Conservation (phyloP, 2,329 filamentous ascomycete species). For the Capronia americana region DNA sequence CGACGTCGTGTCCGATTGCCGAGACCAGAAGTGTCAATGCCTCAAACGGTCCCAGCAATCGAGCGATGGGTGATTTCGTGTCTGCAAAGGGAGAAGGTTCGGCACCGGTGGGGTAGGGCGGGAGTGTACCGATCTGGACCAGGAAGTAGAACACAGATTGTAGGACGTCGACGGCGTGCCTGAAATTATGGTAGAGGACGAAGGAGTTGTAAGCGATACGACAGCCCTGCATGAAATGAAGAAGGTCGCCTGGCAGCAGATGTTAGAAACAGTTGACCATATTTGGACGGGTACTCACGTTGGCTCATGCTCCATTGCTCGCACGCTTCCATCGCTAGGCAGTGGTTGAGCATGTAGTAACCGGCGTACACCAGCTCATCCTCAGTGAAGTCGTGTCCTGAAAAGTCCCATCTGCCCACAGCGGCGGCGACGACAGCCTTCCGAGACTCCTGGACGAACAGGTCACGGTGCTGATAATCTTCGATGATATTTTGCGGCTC, state of each 20-base stretch:
- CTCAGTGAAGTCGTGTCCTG: constrained; percentile 85
- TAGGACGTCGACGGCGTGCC: constrained; percentile 93
- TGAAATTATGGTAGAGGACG: constrained; percentile 97
- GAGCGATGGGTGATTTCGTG: constrained; percentile 69
- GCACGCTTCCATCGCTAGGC: constrained; percentile 79
- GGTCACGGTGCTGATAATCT: constrained; percentile 67
- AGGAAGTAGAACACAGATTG: constrained; percentile 93
- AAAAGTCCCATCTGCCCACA: constrained; percentile 84
- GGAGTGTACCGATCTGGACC: constrained; percentile 76
- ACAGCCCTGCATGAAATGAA: constrained; percentile 84
- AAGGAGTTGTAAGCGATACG: constrained; percentile 95
- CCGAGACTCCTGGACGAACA: constrained; percentile 71
- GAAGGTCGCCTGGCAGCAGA: constrained; percentile 70
- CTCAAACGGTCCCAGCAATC: constrained; percentile 83
- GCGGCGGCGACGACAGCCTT: constrained; percentile 70
- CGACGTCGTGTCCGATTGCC: constrained; percentile 97
- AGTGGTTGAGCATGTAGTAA: constrained; percentile 88
- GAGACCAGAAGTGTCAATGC: constrained; percentile 87
- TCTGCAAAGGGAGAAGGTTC: constrained; percentile 41
- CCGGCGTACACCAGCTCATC: constrained; percentile 88
- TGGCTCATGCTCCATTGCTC: constrained; percentile 79
- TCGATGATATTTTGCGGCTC: constrained; percentile 68
- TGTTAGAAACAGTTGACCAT: constrained; percentile 48
- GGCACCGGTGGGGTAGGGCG: constrained; percentile 64
- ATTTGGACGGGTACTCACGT: constrained; percentile 59